Conservation (phyloP, 768 basidiomycete species). For the Lepiota brunneoincarnata region DNA sequence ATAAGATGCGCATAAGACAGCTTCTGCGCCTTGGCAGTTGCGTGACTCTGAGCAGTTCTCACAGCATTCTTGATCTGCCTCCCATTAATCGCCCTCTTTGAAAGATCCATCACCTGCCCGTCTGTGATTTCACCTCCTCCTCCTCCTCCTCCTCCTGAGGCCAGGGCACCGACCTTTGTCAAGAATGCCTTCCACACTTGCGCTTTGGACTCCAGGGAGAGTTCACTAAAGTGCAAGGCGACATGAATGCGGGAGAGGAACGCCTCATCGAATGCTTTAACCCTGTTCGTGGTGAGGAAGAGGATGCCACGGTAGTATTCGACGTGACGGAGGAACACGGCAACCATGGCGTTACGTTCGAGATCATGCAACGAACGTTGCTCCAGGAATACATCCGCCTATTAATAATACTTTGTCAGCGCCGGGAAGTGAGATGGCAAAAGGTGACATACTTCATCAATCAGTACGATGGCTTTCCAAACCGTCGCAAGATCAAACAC, state of each 20-base stretch:
- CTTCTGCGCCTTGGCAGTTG: conserved; percentile 42
- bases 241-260: conserved; percentile 69
- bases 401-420: conserved; percentile 9
- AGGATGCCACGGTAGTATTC: conserved; percentile 58
- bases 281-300: conserved; percentile 56
- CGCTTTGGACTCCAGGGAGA: conserved; percentile 47
- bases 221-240: conserved; percentile 61
- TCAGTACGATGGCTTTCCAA: conserved; percentile 60
- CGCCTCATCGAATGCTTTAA: conserved; percentile 63
- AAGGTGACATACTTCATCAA: conserved; percentile 41
- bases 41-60: conserved; percentile 61
- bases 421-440: not conserved
- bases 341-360: conserved; percentile 70
- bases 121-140: conserved; percentile 25
- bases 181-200: conserved; percentile 67
- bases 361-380: conserved; percentile 63
- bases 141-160: conserved; percentile 15
- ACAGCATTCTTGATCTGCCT: conserved; percentile 71
- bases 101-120: conserved; percentile 44
- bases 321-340: conserved; percentile 61
- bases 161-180: conserved; percentile 36
- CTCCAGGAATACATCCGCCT: conserved; percentile 73
- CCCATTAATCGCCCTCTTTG: conserved; percentile 55
- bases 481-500: conserved; percentile 53
- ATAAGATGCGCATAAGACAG: conserved; percentile 50